These are phyloP conservation scores for Wickerhamomyces subpelliculosus DNA, from an alignment of 805 yeast species.

Conservation along the genomic window DNA sequence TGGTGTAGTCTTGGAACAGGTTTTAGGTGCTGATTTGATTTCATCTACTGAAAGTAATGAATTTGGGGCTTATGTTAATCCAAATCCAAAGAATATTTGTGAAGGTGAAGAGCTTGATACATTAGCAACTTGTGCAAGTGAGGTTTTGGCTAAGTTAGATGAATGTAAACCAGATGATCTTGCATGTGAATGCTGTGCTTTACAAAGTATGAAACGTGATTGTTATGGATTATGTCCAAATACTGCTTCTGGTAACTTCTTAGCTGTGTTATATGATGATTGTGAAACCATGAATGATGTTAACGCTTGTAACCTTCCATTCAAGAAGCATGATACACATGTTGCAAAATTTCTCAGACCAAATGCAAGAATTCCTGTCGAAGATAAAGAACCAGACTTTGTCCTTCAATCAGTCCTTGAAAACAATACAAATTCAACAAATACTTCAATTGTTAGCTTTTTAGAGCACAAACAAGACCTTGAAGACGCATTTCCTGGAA, in stretches of 20 bases:
- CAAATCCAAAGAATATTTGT: constrained; percentile 39
- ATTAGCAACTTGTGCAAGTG: constrained; percentile 38
- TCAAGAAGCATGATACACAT: constrained; percentile 34
- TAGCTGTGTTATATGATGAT: constrained; percentile 38
- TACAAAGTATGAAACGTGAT: constrained; percentile 38
- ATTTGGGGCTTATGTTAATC: constrained; percentile 37
- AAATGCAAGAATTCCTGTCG: constrained; percentile 18
- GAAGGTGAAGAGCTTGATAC: constrained; percentile 36
- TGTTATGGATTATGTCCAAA: constrained; percentile 45
- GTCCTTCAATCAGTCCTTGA: constrained; percentile 14
- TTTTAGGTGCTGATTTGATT: constrained; percentile 7
- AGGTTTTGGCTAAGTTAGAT: constrained; percentile 37
- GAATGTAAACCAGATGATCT: constrained; percentile 46
- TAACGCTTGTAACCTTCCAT: constrained; percentile 44
- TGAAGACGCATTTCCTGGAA: not conserved
- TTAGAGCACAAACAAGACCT: constrained; percentile 2
- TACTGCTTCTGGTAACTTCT: constrained; percentile 37
- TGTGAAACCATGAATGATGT: constrained; percentile 40
- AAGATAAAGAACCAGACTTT: constrained; percentile 20
- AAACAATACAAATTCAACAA: constrained; percentile 5
- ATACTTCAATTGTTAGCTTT: not conserved
- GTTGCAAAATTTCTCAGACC: constrained; percentile 22
- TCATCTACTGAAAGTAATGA: constrained; percentile 22
- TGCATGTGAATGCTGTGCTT: constrained; percentile 52
- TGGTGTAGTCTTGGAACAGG: not conserved